These are phyloP conservation scores for Podaxis sp. DNA, from an alignment of 768 basidiomycete species.

Conservation along the genomic window DNA sequence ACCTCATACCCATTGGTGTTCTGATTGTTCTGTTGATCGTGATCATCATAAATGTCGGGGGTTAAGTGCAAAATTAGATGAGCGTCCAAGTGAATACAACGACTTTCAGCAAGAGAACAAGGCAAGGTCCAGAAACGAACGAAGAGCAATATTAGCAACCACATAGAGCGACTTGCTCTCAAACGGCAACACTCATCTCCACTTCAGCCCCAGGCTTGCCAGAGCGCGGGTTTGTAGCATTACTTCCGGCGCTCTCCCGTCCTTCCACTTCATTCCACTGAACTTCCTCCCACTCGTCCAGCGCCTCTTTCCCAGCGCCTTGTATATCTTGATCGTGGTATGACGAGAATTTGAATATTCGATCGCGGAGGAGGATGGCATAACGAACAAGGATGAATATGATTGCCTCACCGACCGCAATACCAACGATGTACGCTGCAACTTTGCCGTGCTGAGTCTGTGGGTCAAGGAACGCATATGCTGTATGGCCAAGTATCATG, in stretches of 20 bases:
- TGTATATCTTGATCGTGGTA: not conserved
- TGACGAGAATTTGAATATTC: not conserved
- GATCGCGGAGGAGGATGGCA: constrained; percentile 34
- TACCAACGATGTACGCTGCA: constrained; percentile 62
- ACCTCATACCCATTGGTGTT: no score
- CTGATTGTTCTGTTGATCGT: not conserved
- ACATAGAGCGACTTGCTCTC: not conserved
- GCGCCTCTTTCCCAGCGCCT: not conserved
- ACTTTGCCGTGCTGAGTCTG: constrained; percentile 38
- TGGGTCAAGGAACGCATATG: constrained; percentile 66
- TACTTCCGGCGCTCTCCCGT: not conserved
- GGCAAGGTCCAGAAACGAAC: not conserved
- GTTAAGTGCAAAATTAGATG: not conserved
- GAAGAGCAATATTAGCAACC: not conserved
- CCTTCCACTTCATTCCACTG: constrained; percentile 1
- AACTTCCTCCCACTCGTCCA: constrained; percentile 10
- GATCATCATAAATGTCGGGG: not conserved
- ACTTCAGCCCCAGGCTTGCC: not conserved
- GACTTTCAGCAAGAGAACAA: not conserved
- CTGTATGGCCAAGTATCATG: constrained; percentile 28
- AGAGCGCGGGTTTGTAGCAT: not conserved
- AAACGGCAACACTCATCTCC: not conserved
- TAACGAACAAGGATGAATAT: constrained; percentile 52
- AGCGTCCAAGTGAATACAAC: not conserved
- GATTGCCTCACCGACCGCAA: constrained; percentile 48